A percentile compares a stretch with the other conserved stretches of the same genome.
phyloP scores from a whole-genome alignment of 805 yeast species.

The Jamesozyma lodderae region DNA sequence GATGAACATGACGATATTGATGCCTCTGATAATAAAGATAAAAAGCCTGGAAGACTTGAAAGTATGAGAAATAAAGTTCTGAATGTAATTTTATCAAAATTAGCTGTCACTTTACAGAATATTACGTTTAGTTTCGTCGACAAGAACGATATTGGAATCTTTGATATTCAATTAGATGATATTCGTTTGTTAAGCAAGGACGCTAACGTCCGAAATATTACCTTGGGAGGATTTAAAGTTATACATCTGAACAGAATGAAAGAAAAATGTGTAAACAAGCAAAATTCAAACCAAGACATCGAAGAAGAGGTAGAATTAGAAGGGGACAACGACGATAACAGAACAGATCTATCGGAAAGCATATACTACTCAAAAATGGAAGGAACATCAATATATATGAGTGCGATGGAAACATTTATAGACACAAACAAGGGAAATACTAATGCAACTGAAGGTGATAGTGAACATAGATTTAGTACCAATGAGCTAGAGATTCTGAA shows the following conservation, averaged over 20 bases:
- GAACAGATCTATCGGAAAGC: conserved; percentile 37
- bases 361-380: conserved; percentile 59
- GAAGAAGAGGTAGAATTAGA: background rate
- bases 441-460: too few relatives aligned
- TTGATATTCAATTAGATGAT: conserved; percentile 30
- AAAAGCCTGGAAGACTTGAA: conserved; percentile 28
- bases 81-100: conserved; percentile 55
- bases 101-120: conserved; percentile 42
- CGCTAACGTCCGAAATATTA: conserved; percentile 4
- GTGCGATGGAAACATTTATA: conserved; percentile 47
- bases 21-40: background rate
- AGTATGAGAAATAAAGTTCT: conserved; percentile 55
- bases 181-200: conserved; percentile 5
- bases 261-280: background rate
- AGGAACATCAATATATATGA: conserved; percentile 67
- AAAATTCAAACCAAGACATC: background rate
- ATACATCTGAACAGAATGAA: background rate
- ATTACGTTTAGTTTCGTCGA: conserved; percentile 41
- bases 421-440: conserved; percentile 1
- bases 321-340: background rate
- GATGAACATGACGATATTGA: background rate
- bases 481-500: background rate
- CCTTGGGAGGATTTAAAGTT: background rate
- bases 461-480: too few relatives aligned
- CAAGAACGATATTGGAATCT: conserved; percentile 28